A percentile compares a stretch with the other conserved stretches of the same genome.
Evolutionary conservation across 495 filamentous ascomycete genomes (phyloP).

Genomic region (Hypomontagnella monticulosa): DNA sequence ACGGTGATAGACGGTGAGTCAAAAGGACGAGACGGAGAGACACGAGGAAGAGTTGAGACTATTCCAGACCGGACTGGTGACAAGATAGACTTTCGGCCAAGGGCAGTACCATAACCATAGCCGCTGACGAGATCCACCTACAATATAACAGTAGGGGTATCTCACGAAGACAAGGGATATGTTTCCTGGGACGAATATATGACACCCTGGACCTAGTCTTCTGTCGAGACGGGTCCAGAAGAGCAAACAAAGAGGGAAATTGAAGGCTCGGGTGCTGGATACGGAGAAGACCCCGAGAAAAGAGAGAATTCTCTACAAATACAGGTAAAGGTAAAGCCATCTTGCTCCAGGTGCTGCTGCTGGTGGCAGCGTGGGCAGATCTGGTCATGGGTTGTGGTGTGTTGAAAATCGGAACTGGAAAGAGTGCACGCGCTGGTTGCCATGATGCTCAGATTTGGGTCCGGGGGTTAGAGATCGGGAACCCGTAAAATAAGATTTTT

Average conservation of each 20-base stretch:
- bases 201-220: slow-evolving; percentile 25
- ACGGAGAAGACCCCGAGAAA: slow-evolving; percentile 8
- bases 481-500: slow-evolving; percentile 48
- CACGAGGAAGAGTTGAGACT: slow-evolving; percentile 13
- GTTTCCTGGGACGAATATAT: slow-evolving; percentile 19
- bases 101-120: slow-evolving; percentile 7
- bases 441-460: slow-evolving; percentile 39
- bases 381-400: slow-evolving; percentile 22
- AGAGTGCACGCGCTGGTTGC: slow-evolving; percentile 27
- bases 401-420: slow-evolving; percentile 29
- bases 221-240: slow-evolving; percentile 9
- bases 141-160: slow-evolving; percentile 13
- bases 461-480: slow-evolving; percentile 45
- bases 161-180: slow-evolving; percentile 22
- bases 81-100: slow-evolving; percentile 31
- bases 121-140: slow-evolving; percentile 17
- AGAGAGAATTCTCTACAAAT: slow-evolving; percentile 4
- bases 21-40: slow-evolving; percentile 1
- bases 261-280: slow-evolving; percentile 4
- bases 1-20: slow-evolving; percentile 4
- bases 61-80: not conserved
- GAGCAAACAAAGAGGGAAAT: slow-evolving; percentile 27
- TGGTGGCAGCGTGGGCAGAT: slow-evolving; percentile 7
- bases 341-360: too few species aligned
- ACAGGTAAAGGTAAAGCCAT: slow-evolving; percentile 14